A percentile compares a stretch with the other conserved stretches of the same genome.
Evolutionary conservation across 208 protist genomes (phyloP).

Genomic region (Trypanosoma melophagium): DNA sequence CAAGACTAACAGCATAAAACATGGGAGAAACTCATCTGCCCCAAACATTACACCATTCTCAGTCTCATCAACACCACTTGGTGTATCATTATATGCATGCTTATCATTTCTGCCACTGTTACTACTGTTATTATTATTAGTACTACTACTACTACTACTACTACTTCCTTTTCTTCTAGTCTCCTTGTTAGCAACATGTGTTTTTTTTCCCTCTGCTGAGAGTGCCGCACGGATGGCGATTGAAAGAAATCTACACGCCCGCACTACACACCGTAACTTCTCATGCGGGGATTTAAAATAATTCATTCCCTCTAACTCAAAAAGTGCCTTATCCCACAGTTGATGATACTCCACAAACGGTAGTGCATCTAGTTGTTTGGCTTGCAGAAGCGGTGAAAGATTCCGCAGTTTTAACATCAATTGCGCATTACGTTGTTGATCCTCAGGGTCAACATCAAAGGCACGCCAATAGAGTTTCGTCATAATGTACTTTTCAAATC

Average conservation of each 20-base stretch:
- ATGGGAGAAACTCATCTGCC: constrained; percentile 80
- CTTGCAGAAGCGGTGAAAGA: constrained; percentile 36
- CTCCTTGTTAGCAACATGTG: constrained; percentile 1
- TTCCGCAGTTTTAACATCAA: constrained; percentile 45
- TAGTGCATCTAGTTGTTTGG: constrained; percentile 59
- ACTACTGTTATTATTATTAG: too few relatives aligned
- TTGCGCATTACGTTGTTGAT: constrained; percentile 33
- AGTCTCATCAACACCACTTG: too few relatives aligned
- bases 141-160: too few relatives aligned
- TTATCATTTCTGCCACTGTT: too few relatives aligned
- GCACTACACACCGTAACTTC: constrained; percentile 74
- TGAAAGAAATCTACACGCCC: constrained; percentile 57
- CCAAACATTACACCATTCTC: constrained; percentile 45
- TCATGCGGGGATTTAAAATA: constrained; percentile 80
- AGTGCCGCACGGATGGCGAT: constrained; percentile 50
- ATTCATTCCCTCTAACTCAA: constrained; percentile 85
- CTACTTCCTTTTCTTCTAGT: neutral
- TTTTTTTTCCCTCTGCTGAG: constrained; percentile 12
- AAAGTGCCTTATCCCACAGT: constrained; percentile 80
- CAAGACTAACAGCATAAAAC: constrained; percentile 78
- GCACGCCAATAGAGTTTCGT: constrained; percentile 66
- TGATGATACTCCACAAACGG: constrained; percentile 62
- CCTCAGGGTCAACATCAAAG: constrained; percentile 48
- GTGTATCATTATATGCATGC: too few relatives aligned
- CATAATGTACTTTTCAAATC: constrained; percentile 80